Evolutionary conservation across 2,329 filamentous ascomycete genomes (phyloP).

Genomic region (Cadophora sp.): DNA sequence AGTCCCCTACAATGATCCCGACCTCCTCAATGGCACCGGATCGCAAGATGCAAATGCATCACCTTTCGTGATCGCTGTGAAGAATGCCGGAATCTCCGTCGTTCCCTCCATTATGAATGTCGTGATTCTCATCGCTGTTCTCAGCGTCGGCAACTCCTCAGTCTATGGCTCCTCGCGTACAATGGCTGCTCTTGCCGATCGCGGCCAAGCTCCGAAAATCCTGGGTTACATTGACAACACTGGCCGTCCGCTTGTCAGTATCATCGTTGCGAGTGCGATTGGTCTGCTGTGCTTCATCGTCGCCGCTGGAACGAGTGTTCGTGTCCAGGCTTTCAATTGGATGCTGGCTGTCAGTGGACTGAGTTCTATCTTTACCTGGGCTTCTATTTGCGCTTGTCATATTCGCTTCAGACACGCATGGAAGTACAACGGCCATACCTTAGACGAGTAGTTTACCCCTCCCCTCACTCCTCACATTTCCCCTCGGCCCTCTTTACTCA

Average conservation of each 20-base stretch:
- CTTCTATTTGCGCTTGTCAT: slow-evolving; percentile 66
- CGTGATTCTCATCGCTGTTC: slow-evolving; percentile 61
- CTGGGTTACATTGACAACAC: slow-evolving; percentile 21
- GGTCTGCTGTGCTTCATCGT: slow-evolving; percentile 55
- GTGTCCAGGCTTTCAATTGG: slow-evolving; percentile 56
- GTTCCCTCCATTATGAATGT: slow-evolving; percentile 63
- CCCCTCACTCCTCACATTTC: slow-evolving; percentile 50
- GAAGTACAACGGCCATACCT: slow-evolving; percentile 60
- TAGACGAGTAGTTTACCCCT: slow-evolving; percentile 57
- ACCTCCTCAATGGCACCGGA: slow-evolving; percentile 46
- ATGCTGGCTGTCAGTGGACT: slow-evolving; percentile 74
- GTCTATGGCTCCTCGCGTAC: slow-evolving; percentile 19
- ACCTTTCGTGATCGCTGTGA: slow-evolving; percentile 62
- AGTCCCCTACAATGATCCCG: slow-evolving; percentile 48
- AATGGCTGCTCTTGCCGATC: slow-evolving; percentile 19
- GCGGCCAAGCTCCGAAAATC: slow-evolving; percentile 17
- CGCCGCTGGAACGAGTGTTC: slow-evolving; percentile 46
- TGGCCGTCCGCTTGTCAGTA: slow-evolving; percentile 57
- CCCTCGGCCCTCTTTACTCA: not conserved
- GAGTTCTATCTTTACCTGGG: slow-evolving; percentile 76
- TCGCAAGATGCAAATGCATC: slow-evolving; percentile 48
- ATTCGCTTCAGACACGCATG: slow-evolving; percentile 69
- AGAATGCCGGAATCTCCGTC: slow-evolving; percentile 55
- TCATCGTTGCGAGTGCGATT: slow-evolving; percentile 52
- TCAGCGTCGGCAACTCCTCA: slow-evolving; percentile 48